Evolutionary conservation across 805 yeast genomes (phyloP).

Genomic region (Candida xyloterini): DNA sequence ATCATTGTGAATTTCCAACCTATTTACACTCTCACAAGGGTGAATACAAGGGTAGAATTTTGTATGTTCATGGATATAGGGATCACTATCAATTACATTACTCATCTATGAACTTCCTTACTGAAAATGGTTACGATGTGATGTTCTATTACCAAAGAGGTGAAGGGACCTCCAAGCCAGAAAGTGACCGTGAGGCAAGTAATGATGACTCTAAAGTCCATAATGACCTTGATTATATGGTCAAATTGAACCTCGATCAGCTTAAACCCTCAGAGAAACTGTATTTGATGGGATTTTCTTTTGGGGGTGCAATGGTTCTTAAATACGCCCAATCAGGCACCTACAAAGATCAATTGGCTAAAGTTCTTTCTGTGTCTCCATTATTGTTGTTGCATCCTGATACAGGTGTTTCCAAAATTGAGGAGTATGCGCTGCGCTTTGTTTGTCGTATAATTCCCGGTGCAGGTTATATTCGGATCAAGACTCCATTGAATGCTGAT

Average conservation of each 20-base stretch:
- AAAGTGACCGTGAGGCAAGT: conserved; percentile 48
- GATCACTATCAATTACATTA: conserved; percentile 52
- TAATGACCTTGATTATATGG: conserved; percentile 58
- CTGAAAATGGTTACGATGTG: conserved; percentile 55
- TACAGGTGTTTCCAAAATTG: conserved; percentile 49
- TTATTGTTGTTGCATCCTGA: conserved; percentile 55
- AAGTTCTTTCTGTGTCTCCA: conserved; percentile 57
- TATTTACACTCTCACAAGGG: conserved; percentile 18
- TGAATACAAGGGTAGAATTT: conserved; percentile 47
- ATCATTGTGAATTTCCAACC: conserved; percentile 24
- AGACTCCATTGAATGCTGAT: conserved; percentile 54
- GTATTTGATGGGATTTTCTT: conserved; percentile 64
- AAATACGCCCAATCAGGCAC: conserved; percentile 61
- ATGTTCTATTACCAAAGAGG: conserved; percentile 77
- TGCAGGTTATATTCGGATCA: conserved; percentile 38
- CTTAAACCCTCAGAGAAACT: conserved; percentile 37
- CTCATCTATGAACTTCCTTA: conserved; percentile 51
- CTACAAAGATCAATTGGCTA: conserved; percentile 42
- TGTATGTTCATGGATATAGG: conserved; percentile 71
- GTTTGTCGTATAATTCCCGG: conserved; percentile 44
- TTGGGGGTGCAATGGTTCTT: conserved; percentile 76
- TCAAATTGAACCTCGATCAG: conserved; percentile 42
- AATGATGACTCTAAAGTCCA: conserved; percentile 57
- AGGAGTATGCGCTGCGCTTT: conserved; percentile 42
- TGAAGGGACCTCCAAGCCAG: conserved; percentile 59